Conservation (phyloP, 73 alveolate genomes). For the Stentor roeselii region DNA sequence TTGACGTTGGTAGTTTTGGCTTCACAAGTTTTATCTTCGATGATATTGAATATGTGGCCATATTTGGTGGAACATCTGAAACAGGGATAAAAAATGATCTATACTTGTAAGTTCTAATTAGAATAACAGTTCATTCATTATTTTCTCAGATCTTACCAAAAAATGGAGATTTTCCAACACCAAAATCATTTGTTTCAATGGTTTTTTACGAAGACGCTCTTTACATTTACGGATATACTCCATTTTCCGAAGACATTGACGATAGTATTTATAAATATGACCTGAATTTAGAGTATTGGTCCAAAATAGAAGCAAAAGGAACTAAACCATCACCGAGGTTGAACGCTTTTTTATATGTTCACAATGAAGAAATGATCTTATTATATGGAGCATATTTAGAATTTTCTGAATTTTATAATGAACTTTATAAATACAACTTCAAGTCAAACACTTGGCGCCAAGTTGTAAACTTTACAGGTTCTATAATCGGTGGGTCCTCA, state of each 20-base stretch:
- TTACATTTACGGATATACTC: background rate
- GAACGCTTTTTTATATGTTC: background rate
- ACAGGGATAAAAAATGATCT: background rate
- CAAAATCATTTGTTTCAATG: no score
- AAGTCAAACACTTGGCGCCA: background rate
- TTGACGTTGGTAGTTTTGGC: background rate
- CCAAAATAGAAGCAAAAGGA: no score
- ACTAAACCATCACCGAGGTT: background rate
- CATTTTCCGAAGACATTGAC: background rate
- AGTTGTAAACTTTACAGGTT: no score
- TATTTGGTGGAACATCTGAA: background rate
- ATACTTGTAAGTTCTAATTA: background rate
- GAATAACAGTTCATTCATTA: background rate
- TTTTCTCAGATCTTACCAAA: no score
- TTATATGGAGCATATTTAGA: background rate
- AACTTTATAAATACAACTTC: no score
- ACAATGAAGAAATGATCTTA: background rate
- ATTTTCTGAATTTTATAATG: background rate
- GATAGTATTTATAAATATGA: background rate
- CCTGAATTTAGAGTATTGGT: background rate
- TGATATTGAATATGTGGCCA: background rate
- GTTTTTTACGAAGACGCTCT: background rate
- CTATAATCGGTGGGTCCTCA: no score
- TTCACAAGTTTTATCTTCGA: background rate
- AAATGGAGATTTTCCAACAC: background rate